Percentiles rank a stretch among this genome's conserved stretches.
Conservation (phyloP, 2,329 filamentous ascomycete genomes). For the Fusarium avenaceum region DNA sequence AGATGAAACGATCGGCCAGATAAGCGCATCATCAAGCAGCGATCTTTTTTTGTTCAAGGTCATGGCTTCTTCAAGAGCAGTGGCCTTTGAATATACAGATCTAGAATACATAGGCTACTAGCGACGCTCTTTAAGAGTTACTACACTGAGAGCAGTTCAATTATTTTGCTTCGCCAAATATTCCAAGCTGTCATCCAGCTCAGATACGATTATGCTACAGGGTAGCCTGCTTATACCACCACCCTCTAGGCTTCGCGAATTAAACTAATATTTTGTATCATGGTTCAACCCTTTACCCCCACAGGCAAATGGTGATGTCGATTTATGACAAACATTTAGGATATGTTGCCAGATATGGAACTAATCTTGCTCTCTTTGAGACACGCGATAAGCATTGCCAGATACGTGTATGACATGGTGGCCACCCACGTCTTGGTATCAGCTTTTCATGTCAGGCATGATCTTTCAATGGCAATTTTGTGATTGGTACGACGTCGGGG, state of each 20-base stretch:
- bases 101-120: no score
- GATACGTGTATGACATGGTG: constrained; percentile 21
- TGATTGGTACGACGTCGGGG: constrained; percentile 8
- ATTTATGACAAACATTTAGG: background rate
- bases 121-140: background rate
- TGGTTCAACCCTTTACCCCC: constrained; percentile 3
- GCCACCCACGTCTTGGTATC: constrained; percentile 12
- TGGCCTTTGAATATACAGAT: no score
- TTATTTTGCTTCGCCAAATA: no score
- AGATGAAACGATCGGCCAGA: background rate
- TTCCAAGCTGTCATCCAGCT: background rate
- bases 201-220: background rate
- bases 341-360: background rate
- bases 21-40: constrained; percentile 7
- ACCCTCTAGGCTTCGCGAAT: background rate
- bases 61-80: no score
- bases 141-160: no score
- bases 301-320: background rate
- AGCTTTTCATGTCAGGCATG: constrained; percentile 4
- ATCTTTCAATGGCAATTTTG: background rate
- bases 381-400: constrained; percentile 16
- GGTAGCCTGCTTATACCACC: background rate
- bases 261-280: background rate
- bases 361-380: background rate
- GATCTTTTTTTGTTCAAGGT: constrained; percentile 13